Evolutionary conservation across 2,329 filamentous ascomycete genomes (phyloP).

Genomic region (Beauveria asiatica): DNA sequence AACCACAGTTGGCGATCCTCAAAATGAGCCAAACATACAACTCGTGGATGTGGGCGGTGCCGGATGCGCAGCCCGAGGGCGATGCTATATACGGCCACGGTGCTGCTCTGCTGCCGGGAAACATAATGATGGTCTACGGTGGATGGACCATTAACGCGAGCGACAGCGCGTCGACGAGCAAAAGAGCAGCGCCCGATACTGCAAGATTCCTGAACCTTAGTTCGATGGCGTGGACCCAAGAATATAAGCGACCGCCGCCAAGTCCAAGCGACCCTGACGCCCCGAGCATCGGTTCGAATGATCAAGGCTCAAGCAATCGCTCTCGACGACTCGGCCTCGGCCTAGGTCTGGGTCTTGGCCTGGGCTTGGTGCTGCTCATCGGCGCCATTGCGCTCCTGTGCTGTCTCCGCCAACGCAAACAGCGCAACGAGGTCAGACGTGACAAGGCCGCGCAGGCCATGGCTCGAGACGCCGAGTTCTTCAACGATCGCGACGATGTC

Average conservation of each 20-base stretch:
- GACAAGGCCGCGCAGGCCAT: conserved; percentile 41
- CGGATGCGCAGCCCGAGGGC: conserved; percentile 38
- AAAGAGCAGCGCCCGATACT: conserved; percentile 14
- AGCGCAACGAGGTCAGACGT: conserved; percentile 25
- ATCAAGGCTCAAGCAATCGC: conserved; percentile 12
- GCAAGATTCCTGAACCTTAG: conserved; percentile 49
- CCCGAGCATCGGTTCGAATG: conserved; percentile 16
- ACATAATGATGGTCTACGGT: conserved; percentile 60
- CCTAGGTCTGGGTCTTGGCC: conserved; percentile 56
- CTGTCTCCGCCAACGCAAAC: conserved; percentile 36
- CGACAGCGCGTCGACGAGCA: conserved; percentile 20
- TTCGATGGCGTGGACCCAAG: conserved; percentile 42
- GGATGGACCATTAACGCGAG: conserved; percentile 42
- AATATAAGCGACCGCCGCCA: conserved; percentile 38
- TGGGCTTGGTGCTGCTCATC: conserved; percentile 39
- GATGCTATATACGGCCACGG: conserved; percentile 54
- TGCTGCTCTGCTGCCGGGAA: conserved; percentile 54
- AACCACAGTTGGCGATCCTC: conserved; percentile 73
- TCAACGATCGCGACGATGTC: conserved; percentile 39
- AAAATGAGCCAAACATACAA: conserved; percentile 68
- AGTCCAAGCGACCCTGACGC: conserved; percentile 14
- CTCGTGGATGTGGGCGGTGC: conserved; percentile 64
- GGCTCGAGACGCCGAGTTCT: conserved; percentile 40
- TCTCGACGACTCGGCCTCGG: conserved; percentile 45
- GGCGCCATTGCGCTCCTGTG: conserved; percentile 39